Percentiles rank a stretch among this genome's conserved stretches.
Conservation (phyloP, 495 filamentous ascomycete species). For the Trichoderma gamsii region DNA sequence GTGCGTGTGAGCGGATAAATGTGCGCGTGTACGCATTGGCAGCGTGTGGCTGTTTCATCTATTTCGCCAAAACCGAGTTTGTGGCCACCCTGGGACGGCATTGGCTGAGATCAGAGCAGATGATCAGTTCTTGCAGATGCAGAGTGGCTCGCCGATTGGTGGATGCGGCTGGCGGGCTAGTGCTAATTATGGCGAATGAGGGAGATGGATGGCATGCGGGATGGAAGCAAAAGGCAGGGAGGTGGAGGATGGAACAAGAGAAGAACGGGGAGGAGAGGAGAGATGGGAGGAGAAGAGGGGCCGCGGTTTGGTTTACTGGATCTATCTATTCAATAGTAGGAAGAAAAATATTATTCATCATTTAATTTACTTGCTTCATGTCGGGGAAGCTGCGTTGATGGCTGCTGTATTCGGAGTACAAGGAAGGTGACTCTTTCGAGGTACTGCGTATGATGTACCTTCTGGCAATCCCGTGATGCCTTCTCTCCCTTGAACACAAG, state of each 20-base stretch:
- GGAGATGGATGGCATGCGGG: neutral
- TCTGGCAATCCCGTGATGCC: neutral
- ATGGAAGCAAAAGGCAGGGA: neutral
- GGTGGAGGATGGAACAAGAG: too few relatives aligned
- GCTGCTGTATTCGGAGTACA: too few relatives aligned
- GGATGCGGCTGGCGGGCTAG: neutral
- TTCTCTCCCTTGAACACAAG: neutral
- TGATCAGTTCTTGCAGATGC: slow-evolving; percentile 14
- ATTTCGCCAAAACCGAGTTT: neutral
- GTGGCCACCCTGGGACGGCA: neutral
- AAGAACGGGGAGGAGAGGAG: too few relatives aligned
- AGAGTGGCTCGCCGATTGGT: neutral
- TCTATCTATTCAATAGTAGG: too few relatives aligned
- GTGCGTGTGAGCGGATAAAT: neutral
- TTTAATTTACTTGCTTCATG: too few relatives aligned
- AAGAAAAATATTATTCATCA: too few relatives aligned
- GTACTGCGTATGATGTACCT: too few relatives aligned
- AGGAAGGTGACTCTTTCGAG: too few relatives aligned
- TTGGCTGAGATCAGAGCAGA: neutral
- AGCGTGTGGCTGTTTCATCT: neutral
- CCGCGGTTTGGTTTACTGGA: too few relatives aligned
- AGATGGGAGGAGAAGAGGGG: too few relatives aligned
- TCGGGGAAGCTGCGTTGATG: too few relatives aligned
- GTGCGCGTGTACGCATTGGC: neutral
- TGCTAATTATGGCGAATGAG: slow-evolving; percentile 7